phyloP scores from a whole-genome alignment of 2,329 filamentous ascomycete genomes.

The Falciphora oryzae region DNA sequence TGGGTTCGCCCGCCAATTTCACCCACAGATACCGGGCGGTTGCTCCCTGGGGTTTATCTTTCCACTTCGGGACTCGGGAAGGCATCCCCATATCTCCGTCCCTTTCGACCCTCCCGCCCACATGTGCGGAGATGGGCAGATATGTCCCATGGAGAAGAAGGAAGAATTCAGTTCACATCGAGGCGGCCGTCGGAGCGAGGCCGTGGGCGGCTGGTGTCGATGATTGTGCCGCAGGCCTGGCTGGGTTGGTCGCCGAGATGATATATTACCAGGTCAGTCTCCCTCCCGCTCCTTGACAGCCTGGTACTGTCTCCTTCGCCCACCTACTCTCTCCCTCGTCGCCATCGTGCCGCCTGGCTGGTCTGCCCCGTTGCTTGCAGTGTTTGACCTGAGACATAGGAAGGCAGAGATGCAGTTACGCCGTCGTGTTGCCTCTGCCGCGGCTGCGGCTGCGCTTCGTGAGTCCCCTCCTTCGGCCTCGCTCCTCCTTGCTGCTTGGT shows the following conservation, averaged over 20 bases:
- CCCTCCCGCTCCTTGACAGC: not conserved
- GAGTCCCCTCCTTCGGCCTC: not conserved
- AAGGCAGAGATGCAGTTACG: conserved; percentile 3
- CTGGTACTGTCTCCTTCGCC: not conserved
- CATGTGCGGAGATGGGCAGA: conserved; percentile 1
- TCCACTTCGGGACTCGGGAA: conserved; percentile 8
- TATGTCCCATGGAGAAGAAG: not conserved
- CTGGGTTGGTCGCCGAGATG: not conserved
- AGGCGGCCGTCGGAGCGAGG: no score
- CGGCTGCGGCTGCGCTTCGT: conserved; percentile 12
- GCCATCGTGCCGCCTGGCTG: not conserved
- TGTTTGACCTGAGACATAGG: not conserved
- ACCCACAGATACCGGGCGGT: conserved; percentile 2
- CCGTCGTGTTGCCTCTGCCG: conserved; percentile 12
- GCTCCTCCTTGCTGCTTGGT: not conserved
- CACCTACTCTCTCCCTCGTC: not conserved
- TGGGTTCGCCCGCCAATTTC: conserved; percentile 4
- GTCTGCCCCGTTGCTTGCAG: not conserved
- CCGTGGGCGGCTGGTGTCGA: not conserved
- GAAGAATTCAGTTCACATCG: not conserved
- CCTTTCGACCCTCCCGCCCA: conserved; percentile 2
- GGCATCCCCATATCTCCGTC: conserved; percentile 1
- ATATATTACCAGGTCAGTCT: not conserved
- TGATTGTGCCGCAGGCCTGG: not conserved
- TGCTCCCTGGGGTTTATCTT: not conserved